These are phyloP conservation scores for Venturia aucupariae DNA, from an alignment of 2,329 filamentous ascomycete genomes.

Conservation along the genomic window DNA sequence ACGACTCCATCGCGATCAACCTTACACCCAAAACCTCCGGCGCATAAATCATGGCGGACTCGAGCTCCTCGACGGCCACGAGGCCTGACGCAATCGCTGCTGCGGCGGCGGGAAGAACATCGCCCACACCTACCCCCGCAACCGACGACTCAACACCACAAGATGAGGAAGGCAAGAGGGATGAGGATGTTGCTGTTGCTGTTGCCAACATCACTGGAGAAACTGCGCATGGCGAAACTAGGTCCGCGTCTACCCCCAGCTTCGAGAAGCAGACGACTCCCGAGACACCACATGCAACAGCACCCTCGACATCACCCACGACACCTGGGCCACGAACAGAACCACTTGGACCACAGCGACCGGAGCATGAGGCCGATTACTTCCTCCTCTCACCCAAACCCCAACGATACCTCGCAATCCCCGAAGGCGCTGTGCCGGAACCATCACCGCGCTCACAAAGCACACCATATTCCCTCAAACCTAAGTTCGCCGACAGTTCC, in stretches of 20 bases:
- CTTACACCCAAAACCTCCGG: neutral
- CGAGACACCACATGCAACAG: neutral
- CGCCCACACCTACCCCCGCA: neutral
- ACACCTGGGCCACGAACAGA: slow-evolving; percentile 1
- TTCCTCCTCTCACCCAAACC: slow-evolving; percentile 12
- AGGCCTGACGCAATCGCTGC: neutral
- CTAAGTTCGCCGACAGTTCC: neutral
- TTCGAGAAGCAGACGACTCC: neutral
- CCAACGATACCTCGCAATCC: slow-evolving; percentile 6
- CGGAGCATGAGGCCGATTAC: neutral
- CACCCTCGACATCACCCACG: neutral
- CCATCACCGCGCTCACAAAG: slow-evolving; percentile 7
- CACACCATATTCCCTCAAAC: neutral
- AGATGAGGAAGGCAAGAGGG: neutral
- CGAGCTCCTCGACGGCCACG: neutral
- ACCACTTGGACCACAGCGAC: neutral
- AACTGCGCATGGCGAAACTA: neutral
- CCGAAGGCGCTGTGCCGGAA: slow-evolving; percentile 4
- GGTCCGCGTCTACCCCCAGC: neutral
- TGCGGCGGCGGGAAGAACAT: neutral
- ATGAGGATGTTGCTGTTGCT: neutral
- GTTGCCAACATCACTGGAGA: neutral
- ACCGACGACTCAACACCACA: neutral
- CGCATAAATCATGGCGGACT: neutral
- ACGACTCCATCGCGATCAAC: neutral